Conservation (phyloP, 1,139 yeast species). For the Debaryomyces sp. region DNA sequence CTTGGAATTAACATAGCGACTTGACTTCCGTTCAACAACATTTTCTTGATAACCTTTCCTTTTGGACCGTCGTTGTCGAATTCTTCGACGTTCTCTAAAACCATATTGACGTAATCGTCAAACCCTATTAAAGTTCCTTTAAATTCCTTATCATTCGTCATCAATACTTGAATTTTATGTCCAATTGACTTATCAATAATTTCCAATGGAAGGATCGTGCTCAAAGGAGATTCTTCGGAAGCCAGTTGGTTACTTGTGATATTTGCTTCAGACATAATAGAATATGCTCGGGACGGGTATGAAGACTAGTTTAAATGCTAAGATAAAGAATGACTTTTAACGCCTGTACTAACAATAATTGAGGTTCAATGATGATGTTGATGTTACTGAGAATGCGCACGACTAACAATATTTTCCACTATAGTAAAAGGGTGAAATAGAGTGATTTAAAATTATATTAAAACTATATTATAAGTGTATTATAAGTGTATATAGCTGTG, state of each 20-base stretch:
- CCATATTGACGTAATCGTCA: slow-evolving; percentile 94
- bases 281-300: not conserved
- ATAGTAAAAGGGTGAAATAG: not conserved
- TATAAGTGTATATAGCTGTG: not conserved
- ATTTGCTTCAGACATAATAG: slow-evolving; percentile 1
- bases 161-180: slow-evolving; percentile 72
- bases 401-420: not conserved
- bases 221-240: slow-evolving; percentile 17
- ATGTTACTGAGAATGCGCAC: not conserved
- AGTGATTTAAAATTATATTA: not conserved
- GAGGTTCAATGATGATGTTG: not conserved
- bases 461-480: not conserved
- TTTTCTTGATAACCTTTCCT: slow-evolving; percentile 55
- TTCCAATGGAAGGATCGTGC: slow-evolving; percentile 69
- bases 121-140: slow-evolving; percentile 87
- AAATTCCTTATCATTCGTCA: slow-evolving; percentile 77
- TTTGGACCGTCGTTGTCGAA: slow-evolving; percentile 39
- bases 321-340: not conserved
- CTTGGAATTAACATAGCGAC: slow-evolving; percentile 66
- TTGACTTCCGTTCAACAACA: slow-evolving; percentile 86
- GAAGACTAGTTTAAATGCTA: not conserved
- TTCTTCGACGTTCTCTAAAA: slow-evolving; percentile 81
- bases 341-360: not conserved
- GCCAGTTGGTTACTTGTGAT: slow-evolving; percentile 1
- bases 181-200: slow-evolving; percentile 88